phyloP scores from a whole-genome alignment of 108 stramenopile genomes.

The Pseudonitzschia delicatissima region DNA sequence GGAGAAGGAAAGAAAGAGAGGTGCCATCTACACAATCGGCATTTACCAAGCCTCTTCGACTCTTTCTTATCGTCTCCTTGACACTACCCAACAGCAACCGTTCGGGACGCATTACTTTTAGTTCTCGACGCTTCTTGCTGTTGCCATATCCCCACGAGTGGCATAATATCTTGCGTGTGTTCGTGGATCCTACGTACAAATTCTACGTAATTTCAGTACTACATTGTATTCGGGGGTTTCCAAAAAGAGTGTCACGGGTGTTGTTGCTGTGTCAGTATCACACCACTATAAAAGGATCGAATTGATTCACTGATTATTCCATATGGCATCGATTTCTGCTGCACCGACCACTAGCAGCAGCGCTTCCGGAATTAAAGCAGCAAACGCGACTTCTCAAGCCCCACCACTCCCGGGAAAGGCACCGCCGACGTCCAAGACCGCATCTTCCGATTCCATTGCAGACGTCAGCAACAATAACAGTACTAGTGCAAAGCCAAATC shows the following conservation, averaged over 20 bases:
- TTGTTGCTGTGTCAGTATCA: neutral
- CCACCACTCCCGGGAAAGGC: neutral
- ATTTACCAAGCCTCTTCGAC: too few relatives aligned
- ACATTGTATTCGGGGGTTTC: neutral
- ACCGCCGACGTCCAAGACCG: neutral
- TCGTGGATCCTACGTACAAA: conserved; percentile 10
- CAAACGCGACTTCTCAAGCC: neutral
- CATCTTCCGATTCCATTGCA: neutral
- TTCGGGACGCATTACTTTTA: too few relatives aligned
- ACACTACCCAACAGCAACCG: too few relatives aligned
- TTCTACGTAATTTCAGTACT: conserved; percentile 1
- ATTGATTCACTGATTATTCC: neutral
- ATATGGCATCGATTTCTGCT: conserved; percentile 20
- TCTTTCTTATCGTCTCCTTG: too few relatives aligned
- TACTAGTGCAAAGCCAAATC: neutral
- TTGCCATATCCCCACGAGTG: too few relatives aligned
- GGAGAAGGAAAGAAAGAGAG: too few relatives aligned
- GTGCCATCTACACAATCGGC: too few relatives aligned
- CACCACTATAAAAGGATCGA: neutral
- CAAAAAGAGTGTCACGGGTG: neutral
- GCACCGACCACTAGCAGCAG: conserved; percentile 11
- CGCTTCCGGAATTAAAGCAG: conserved; percentile 8
- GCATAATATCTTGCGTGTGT: neutral
- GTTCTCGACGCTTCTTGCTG: too few relatives aligned
- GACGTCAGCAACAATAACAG: neutral